Base-by-base conservation (phyloP, 202 grass and related monocot genomes). In the Cymbopogon flexuosus region DNA sequence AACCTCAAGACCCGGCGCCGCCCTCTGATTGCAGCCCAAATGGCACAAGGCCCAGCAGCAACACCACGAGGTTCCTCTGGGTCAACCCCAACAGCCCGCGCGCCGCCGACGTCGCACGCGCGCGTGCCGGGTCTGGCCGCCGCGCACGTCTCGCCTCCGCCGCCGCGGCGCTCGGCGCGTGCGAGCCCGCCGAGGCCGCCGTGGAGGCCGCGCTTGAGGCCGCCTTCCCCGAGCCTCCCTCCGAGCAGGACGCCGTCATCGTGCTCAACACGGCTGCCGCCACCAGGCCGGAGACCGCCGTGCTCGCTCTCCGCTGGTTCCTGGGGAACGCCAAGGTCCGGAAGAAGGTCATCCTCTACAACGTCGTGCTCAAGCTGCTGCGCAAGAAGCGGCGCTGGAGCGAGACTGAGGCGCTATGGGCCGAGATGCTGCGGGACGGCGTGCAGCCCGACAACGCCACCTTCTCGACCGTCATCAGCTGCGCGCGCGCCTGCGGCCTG, bases 51-150 rank as follows among this genome's bases (percentile, higher is more conserved):
- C 57, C 63, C 76, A 64, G 57, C 76, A 81, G 57, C 73, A 62
- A 47, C 76, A 81, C 40, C 73, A 83, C 82, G 27, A 88, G 77
- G 64, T 89, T 86, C 72, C 58, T 98, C 57, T 98, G 95, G 95
- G 85, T 98, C 29, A 98, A 94, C 86, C 95, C 95, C 64, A 98
- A 98, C 68, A 94, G 90, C 75, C 80, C 88, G 37, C 90, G 72
- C 22, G 84, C 89, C 84, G 86, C 87, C 16, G 81, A 58, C 11
- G 40, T 82, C 78, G 75, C 78, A 35, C 81, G 69, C 66, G 62
- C 60, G 46, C 92, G 65, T 18, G 34, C 51, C 11, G 86, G 82
- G 36, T 88, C 87, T 36, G 76, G 61, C 54, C 90, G 88, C 73
- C 75, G 89, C 41, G 45, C 77, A 40, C 77, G 82, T 46, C 87